Evolutionary conservation across 805 yeast species (phyloP).

Genomic region (Komagataella mondaviorum): DNA sequence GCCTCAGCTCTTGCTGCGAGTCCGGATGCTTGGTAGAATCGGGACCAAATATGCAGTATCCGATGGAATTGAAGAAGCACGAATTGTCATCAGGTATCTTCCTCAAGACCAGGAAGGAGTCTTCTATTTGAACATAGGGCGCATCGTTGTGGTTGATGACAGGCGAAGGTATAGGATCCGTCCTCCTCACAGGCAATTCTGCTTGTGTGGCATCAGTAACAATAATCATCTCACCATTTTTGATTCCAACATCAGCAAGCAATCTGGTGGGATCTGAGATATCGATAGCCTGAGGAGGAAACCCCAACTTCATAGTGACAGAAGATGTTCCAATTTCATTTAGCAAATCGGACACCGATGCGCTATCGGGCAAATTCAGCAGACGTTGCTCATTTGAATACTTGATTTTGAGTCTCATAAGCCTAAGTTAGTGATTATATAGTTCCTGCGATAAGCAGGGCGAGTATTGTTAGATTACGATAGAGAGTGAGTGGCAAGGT

Average conservation of each 20-base stretch:
- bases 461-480: neutral
- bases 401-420: slow-evolving; percentile 3
- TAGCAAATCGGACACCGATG: slow-evolving; percentile 20
- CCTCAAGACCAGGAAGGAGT: slow-evolving; percentile 30
- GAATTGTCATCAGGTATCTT: slow-evolving; percentile 69
- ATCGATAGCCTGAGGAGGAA: slow-evolving; percentile 41
- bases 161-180: slow-evolving; percentile 1
- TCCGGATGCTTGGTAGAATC: slow-evolving; percentile 22
- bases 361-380: slow-evolving; percentile 21
- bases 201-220: slow-evolving; percentile 7
- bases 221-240: slow-evolving; percentile 46
- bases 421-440: neutral
- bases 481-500: neutral
- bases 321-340: slow-evolving; percentile 2
- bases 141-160: neutral
- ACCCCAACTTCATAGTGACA: slow-evolving; percentile 33
- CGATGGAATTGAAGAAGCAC: slow-evolving; percentile 57
- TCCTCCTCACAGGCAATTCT: neutral
- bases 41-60: slow-evolving; percentile 28
- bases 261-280: slow-evolving; percentile 9
- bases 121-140: slow-evolving; percentile 1
- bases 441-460: neutral
- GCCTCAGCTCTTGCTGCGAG: slow-evolving; percentile 34
- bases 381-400: neutral
- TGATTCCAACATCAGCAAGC: slow-evolving; percentile 30